phyloP scores from a whole-genome alignment of 495 filamentous ascomycete genomes.

The Lophiotrema nucula region DNA sequence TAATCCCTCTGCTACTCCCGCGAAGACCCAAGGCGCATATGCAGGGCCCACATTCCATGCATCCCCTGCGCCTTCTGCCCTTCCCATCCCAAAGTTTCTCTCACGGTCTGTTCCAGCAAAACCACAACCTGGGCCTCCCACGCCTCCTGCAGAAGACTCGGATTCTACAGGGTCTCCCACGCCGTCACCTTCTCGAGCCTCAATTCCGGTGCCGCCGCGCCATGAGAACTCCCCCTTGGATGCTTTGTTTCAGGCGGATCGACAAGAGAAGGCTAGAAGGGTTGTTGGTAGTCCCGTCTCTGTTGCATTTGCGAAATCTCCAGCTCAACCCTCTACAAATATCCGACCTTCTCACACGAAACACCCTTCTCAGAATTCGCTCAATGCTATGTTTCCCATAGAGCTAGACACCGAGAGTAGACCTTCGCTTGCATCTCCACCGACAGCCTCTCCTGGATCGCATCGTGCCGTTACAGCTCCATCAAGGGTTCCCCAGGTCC shows the following conservation, averaged over 20 bases:
- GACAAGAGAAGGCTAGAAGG: slow-evolving; percentile 64
- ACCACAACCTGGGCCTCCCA: slow-evolving; percentile 40
- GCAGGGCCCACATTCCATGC: slow-evolving; percentile 94
- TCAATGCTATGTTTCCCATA: slow-evolving; percentile 60
- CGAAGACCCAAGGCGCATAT: slow-evolving; percentile 56
- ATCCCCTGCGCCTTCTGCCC: slow-evolving; percentile 86
- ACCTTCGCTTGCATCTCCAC: neutral
- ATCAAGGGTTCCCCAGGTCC: slow-evolving; percentile 15
- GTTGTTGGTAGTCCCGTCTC: slow-evolving; percentile 7
- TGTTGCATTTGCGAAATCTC: slow-evolving; percentile 1
- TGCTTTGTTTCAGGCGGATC: slow-evolving; percentile 81
- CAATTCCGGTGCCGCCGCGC: slow-evolving; percentile 47
- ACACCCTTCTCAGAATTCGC: slow-evolving; percentile 43
- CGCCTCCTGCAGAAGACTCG: slow-evolving; percentile 46
- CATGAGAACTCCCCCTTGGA: slow-evolving; percentile 77
- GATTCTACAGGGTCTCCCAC: slow-evolving; percentile 40
- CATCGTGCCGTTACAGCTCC: slow-evolving; percentile 29
- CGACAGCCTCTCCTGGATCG: slow-evolving; percentile 3
- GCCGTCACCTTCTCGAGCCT: slow-evolving; percentile 33
- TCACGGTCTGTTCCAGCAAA: slow-evolving; percentile 74
- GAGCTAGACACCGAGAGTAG: slow-evolving; percentile 59
- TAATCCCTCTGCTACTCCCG: slow-evolving; percentile 14
- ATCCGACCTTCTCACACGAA: slow-evolving; percentile 20
- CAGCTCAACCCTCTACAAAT: neutral
- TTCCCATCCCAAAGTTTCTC: slow-evolving; percentile 90